These are phyloP conservation scores for Hygrophila difformis DNA, from an alignment of 257 asterid species.

Conservation along the genomic window DNA sequence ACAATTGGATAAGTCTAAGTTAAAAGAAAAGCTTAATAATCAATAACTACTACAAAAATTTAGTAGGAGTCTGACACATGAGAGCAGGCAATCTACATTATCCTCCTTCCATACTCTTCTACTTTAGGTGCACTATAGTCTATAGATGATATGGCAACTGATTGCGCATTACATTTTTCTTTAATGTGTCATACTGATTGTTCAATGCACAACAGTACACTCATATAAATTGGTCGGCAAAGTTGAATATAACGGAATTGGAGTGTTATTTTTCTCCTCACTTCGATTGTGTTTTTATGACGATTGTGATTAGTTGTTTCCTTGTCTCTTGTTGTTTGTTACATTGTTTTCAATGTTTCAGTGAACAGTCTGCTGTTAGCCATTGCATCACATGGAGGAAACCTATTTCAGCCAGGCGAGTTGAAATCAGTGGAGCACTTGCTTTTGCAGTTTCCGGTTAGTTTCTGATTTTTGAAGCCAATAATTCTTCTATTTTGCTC, in stretches of 20 bases:
- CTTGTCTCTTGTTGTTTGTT: not conserved
- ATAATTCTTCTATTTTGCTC: not conserved
- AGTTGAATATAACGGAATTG: not conserved
- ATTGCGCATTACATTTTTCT: too few relatives aligned
- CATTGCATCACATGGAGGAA: constrained; percentile 66
- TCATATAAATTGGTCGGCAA: not conserved
- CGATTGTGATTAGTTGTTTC: not conserved
- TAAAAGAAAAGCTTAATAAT: too few relatives aligned
- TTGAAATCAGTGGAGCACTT: constrained; percentile 59
- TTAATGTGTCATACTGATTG: too few relatives aligned
- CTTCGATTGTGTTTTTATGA: not conserved
- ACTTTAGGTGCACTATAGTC: too few relatives aligned
- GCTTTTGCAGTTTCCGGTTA: constrained; percentile 83
- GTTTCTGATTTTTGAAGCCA: too few relatives aligned
- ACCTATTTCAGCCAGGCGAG: constrained; percentile 55
- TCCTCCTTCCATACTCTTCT: too few relatives aligned
- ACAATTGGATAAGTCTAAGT: too few relatives aligned
- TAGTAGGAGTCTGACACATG: too few relatives aligned
- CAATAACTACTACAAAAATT: too few relatives aligned
- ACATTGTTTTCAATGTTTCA: constrained; percentile 18
- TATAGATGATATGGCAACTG: too few relatives aligned
- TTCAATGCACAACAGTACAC: too few relatives aligned
- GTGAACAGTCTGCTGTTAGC: constrained; percentile 92
- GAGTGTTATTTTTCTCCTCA: not conserved
- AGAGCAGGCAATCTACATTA: too few relatives aligned